These are phyloP conservation scores for Fusarium virguliforme DNA, from an alignment of 2,329 filamentous ascomycete species.

Conservation along the genomic window DNA sequence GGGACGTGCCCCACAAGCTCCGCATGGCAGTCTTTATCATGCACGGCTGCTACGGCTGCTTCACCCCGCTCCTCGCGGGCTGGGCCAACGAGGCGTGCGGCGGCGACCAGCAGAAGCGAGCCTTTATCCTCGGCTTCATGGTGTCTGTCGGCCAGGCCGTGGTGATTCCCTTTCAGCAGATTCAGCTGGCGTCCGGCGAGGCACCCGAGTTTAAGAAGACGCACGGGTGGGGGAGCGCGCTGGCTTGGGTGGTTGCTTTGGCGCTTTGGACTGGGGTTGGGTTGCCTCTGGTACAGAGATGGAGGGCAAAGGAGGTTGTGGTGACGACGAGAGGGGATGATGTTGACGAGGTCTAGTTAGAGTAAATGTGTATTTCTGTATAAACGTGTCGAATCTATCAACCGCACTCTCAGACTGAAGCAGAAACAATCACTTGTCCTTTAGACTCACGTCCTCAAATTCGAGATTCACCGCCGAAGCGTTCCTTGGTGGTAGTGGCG, in stretches of 20 bases:
- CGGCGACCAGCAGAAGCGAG: conserved; percentile 61
- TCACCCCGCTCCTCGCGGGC: conserved; percentile 59
- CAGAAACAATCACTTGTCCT: background rate
- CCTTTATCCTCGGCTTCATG: conserved; percentile 60
- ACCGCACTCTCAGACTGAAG: background rate
- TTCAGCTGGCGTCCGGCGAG: conserved; percentile 57
- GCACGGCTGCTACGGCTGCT: conserved; percentile 60
- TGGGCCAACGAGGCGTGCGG: conserved; percentile 61
- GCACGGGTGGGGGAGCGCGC: conserved; percentile 56
- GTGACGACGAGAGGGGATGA: conserved; percentile 12
- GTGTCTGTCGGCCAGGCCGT: conserved; percentile 57
- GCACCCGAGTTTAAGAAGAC: conserved; percentile 56
- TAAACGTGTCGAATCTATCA: background rate
- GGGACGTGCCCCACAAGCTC: conserved; percentile 57
- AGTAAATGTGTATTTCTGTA: no score
- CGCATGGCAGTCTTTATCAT: conserved; percentile 60
- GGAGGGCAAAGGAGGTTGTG: conserved; percentile 36
- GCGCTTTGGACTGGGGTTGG: conserved; percentile 56
- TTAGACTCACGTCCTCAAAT: conserved; percentile 21
- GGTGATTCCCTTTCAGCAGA: conserved; percentile 59
- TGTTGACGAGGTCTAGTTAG: conserved; percentile 13
- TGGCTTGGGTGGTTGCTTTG: conserved; percentile 54
- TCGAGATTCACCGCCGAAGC: background rate
- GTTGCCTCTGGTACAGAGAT: conserved; percentile 48
- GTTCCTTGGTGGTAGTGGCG: conserved; percentile 33